Percentiles rank a stretch among this genome's conserved stretches.
Conservation (phyloP, 331 rosid species). For the Prunus yedoensis region DNA sequence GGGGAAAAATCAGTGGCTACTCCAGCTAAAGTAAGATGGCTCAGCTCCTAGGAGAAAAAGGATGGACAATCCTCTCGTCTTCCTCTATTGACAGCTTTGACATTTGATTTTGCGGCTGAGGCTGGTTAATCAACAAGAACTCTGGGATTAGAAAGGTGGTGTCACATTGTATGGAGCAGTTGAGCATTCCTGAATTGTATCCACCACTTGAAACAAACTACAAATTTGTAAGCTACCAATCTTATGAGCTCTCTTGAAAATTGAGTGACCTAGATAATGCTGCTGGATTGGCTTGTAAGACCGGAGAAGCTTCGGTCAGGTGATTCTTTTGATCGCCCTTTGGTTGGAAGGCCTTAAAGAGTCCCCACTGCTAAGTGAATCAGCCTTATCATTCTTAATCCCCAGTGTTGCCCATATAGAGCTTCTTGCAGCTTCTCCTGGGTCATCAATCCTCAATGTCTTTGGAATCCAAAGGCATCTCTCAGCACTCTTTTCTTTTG, state of each 20-base stretch:
- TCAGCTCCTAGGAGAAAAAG: constrained; percentile 23
- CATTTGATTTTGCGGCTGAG: constrained; percentile 20
- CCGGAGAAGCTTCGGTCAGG: constrained; percentile 35
- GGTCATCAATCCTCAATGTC: constrained; percentile 76
- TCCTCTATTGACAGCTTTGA: constrained; percentile 31
- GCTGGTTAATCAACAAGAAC: constrained; percentile 20
- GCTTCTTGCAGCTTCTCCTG: constrained; percentile 66
- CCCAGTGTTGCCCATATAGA: constrained; percentile 79
- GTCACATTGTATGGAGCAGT: constrained; percentile 18
- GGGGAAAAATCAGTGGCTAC: constrained; percentile 20
- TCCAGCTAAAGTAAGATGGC: constrained; percentile 16
- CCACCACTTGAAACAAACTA: constrained; percentile 26
- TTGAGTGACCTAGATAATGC: constrained; percentile 75
- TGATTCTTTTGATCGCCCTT: constrained; percentile 50
- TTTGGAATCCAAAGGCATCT: constrained; percentile 76
- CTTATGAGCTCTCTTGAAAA: constrained; percentile 68
- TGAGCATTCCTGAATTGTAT: constrained; percentile 22
- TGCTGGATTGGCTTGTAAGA: constrained; percentile 81
- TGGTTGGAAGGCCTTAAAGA: constrained; percentile 60
- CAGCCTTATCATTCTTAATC: constrained; percentile 52
- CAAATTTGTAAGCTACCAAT: constrained; percentile 21
- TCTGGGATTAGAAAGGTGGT: constrained; percentile 1
- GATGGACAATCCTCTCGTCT: constrained; percentile 27
- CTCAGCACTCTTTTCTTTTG: constrained; percentile 48
- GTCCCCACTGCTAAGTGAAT: constrained; percentile 46